A percentile compares a stretch with the other conserved stretches of the same genome.
Conservation (phyloP, 2,329 filamentous ascomycete species). For the Sclerotinia trifoliorum region DNA sequence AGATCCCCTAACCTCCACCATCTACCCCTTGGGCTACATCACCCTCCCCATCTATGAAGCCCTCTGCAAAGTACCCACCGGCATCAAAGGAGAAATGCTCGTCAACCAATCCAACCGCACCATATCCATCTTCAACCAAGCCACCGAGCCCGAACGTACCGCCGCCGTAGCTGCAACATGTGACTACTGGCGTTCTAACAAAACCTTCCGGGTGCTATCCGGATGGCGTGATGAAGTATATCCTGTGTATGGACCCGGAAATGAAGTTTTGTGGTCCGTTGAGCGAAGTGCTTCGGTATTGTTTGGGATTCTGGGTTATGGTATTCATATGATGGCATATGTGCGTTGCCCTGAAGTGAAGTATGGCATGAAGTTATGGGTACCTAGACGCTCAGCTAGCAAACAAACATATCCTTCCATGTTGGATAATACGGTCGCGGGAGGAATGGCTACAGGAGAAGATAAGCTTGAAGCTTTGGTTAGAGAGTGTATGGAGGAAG, state of each 20-base stretch:
- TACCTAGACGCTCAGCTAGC: conserved; percentile 68
- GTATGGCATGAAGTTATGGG: conserved; percentile 74
- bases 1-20: conserved; percentile 53
- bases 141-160: conserved; percentile 63
- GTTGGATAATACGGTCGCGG: conserved; percentile 90
- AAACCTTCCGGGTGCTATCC: conserved; percentile 69
- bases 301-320: conserved; percentile 75
- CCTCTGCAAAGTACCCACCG: conserved; percentile 49
- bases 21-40: conserved; percentile 62
- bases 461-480: conserved; percentile 77
- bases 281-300: conserved; percentile 74
- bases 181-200: conserved; percentile 65
- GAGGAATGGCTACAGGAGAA: conserved; percentile 78
- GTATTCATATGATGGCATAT: conserved; percentile 79
- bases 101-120: conserved; percentile 60
- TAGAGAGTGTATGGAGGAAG: conserved; percentile 87
- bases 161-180: conserved; percentile 56
- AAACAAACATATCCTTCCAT: conserved; percentile 83
- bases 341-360: conserved; percentile 48
- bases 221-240: conserved; percentile 83
- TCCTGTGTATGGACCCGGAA: conserved; percentile 66
- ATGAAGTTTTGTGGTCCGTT: conserved; percentile 67
- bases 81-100: conserved; percentile 57
- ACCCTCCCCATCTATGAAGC: conserved; percentile 50
- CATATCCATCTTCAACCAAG: conserved; percentile 58